These are phyloP conservation scores for Plectosphaerella sp. DNA, from an alignment of 2,329 filamentous ascomycete genomes.

Conservation along the genomic window DNA sequence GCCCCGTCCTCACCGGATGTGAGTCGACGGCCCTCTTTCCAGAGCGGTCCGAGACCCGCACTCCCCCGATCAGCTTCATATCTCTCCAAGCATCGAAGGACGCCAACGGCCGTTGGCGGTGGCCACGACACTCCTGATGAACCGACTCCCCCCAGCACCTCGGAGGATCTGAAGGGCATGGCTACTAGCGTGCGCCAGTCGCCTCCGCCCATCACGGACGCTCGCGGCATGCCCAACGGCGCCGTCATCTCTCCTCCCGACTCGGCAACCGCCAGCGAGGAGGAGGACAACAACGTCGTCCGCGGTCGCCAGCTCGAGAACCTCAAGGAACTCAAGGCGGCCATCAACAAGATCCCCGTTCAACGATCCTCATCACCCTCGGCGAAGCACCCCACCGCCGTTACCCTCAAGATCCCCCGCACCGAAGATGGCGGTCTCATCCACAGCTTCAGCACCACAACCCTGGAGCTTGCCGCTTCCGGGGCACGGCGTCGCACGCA, in stretches of 20 bases:
- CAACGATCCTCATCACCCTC: conserved; percentile 20
- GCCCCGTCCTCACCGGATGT: conserved; percentile 49
- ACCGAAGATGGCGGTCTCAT: conserved; percentile 30
- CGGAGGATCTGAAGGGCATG: conserved; percentile 44
- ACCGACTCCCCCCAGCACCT: conserved; percentile 44
- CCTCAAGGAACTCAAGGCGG: conserved; percentile 70
- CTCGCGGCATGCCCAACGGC: conserved; percentile 69
- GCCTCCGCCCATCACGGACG: conserved; percentile 73
- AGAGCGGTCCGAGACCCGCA: conserved; percentile 43
- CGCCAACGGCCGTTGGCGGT: conserved; percentile 37
- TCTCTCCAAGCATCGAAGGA: conserved; percentile 58
- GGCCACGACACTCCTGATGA: conserved; percentile 27
- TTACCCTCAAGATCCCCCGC: conserved; percentile 15
- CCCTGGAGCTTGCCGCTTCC: conserved; percentile 35
- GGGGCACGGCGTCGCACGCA: conserved; percentile 37
- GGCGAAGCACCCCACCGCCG: conserved; percentile 16
- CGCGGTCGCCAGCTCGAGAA: conserved; percentile 44
- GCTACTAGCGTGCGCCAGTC: conserved; percentile 66
- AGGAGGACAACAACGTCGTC: conserved; percentile 54
- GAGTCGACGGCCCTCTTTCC: conserved; percentile 56
- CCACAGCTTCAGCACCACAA: conserved; percentile 43
- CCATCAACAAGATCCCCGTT: conserved; percentile 74
- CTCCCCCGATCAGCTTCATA: conserved; percentile 64
- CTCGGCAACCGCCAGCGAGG: conserved; percentile 77
- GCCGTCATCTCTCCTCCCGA: conserved; percentile 91